phyloP scores from a whole-genome alignment of 2,329 filamentous ascomycete genomes.

The Colletotrichum zoysiae region DNA sequence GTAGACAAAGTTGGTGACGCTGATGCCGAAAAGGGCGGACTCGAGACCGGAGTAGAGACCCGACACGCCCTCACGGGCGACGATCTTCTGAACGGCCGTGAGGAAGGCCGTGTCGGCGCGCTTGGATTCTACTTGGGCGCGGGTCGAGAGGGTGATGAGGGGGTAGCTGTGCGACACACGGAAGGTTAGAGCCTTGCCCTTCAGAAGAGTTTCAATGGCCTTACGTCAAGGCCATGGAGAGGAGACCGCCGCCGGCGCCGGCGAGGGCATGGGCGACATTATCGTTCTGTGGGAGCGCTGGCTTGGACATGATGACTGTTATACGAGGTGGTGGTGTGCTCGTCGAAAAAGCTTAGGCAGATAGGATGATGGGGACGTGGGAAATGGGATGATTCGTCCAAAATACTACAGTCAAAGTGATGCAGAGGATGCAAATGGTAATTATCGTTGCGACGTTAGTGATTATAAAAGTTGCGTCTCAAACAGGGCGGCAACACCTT shows the following conservation, averaged over 20 bases:
- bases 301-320: slow-evolving; percentile 60
- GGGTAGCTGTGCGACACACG: slow-evolving; percentile 75
- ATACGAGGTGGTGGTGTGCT: slow-evolving; percentile 10
- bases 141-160: slow-evolving; percentile 95
- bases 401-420: slow-evolving; percentile 10
- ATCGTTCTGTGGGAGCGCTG: slow-evolving; percentile 86
- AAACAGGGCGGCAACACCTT: slow-evolving; percentile 19
- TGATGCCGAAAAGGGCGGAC: slow-evolving; percentile 96
- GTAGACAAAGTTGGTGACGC: slow-evolving; percentile 99
- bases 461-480: slow-evolving; percentile 29
- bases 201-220: slow-evolving; percentile 42
- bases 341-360: slow-evolving; percentile 23
- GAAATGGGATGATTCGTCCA: slow-evolving; percentile 30
- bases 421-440: neutral
- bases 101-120: slow-evolving; percentile 88
- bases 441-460: slow-evolving; percentile 12
- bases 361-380: slow-evolving; percentile 24
- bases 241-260: slow-evolving; percentile 90
- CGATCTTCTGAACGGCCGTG: slow-evolving; percentile 85
- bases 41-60: slow-evolving; percentile 95
- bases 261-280: slow-evolving; percentile 96
- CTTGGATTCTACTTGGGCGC: slow-evolving; percentile 97
- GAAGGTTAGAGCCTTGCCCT: slow-evolving; percentile 26
- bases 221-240: slow-evolving; percentile 96
- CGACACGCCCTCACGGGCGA: slow-evolving; percentile 88